Evolutionary conservation across 2,329 filamentous ascomycete species (phyloP), one percentile per base, ranked within the genome.

Genomic region (Mollisia scopiformis): DNA sequence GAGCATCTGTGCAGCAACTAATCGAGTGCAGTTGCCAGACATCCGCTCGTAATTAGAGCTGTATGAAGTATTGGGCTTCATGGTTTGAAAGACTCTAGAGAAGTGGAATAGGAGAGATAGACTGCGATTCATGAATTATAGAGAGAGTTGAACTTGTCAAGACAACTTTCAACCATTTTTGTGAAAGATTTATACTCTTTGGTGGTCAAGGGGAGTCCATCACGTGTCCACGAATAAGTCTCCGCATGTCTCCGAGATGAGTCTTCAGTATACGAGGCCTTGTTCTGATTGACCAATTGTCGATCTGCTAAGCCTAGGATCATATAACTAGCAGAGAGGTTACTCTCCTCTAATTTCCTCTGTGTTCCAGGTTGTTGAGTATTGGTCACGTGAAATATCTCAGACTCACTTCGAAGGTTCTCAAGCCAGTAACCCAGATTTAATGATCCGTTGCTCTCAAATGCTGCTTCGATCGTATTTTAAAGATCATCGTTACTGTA

Each of bases 1-100:
- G 8, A 62, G 35, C n/a, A 62, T 50, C 10, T 53, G 27, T 3
- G 47, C 6, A 5, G 57, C 61, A 13, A 62, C 10, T 1, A 59
- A 31, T 1, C 57, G 57, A 27, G 61, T 59, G 25, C 52, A 59
- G 13, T 59, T 62, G 11, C 53, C 61, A 14, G 53, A 57, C 53
- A 59, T 59, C 6, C 43, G 52, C 47, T 41, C 49, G 25, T 57
- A 57, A n/a, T 50, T 31, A 16, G 49, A 57, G 52, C 52, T 57
- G 39, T 54, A 61, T 13, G 27, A 3, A 5, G 54, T 31, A 7
- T 10, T 31, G 13, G 47, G 47, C 30, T 33, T 30, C 47, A 50
- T 50, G 25, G 11, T 31, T 6, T 50, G 27, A 31, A 50, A 50
- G n/a, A 31, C 11, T n/a, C 16, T 50, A 10, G 25, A 30, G 5